Conservation (phyloP, 164 flowering plant genomes). For the Macadamia tetraphylla region DNA sequence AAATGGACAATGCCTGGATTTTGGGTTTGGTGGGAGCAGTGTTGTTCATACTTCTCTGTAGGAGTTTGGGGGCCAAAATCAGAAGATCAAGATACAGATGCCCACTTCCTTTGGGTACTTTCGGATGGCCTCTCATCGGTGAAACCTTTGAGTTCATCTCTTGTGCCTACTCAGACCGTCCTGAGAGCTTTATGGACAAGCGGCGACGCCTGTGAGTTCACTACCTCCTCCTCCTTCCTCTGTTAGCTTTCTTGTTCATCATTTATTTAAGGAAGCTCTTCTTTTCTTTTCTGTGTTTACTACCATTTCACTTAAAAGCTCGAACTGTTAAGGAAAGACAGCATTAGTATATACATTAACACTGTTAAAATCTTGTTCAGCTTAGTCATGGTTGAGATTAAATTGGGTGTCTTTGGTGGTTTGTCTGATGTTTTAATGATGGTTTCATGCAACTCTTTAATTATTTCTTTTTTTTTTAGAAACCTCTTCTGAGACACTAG, state of each 20-base stretch:
- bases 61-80: slow-evolving; percentile 17
- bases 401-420: too few relatives aligned
- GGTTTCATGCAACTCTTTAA: too few relatives aligned
- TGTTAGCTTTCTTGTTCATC: background rate
- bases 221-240: background rate
- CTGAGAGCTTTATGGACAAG: slow-evolving; percentile 82
- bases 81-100: slow-evolving; percentile 8
- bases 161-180: slow-evolving; percentile 70
- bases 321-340: too few relatives aligned
- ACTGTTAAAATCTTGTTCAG: too few relatives aligned
- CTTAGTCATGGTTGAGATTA: too few relatives aligned
- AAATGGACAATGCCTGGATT: slow-evolving; percentile 32
- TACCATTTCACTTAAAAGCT: too few relatives aligned
- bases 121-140: slow-evolving; percentile 87
- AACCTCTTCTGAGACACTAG: too few relatives aligned
- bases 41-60: slow-evolving; percentile 24
- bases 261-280: too few relatives aligned
- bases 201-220: slow-evolving; percentile 63
- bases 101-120: slow-evolving; percentile 56
- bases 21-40: slow-evolving; percentile 17
- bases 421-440: too few relatives aligned
- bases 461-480: too few relatives aligned
- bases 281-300: too few relatives aligned
- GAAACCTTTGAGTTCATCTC: slow-evolving; percentile 88
- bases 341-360: too few relatives aligned